phyloP scores from a whole-genome alignment of 805 yeast genomes.

The Candida ortonii region DNA sequence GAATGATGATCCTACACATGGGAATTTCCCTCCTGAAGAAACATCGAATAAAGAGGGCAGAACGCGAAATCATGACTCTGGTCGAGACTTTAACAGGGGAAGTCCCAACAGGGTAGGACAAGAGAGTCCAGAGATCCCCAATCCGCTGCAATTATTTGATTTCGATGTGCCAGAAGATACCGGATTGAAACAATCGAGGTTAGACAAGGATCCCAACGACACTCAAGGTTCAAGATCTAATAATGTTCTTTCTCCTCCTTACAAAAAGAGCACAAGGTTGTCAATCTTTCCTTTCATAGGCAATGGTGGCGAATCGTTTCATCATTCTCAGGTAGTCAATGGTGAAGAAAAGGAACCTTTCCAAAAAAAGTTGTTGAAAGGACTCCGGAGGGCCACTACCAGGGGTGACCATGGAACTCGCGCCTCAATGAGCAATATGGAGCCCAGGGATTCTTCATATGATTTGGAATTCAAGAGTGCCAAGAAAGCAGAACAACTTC shows the following conservation, averaged over 20 bases:
- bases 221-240: slow-evolving; percentile 2
- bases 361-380: slow-evolving; percentile 20
- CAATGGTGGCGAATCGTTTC: neutral
- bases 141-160: slow-evolving; percentile 2
- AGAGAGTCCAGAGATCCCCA: slow-evolving; percentile 7
- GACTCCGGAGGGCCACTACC: slow-evolving; percentile 18
- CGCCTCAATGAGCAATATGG: slow-evolving; percentile 10
- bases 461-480: slow-evolving; percentile 26
- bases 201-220: slow-evolving; percentile 1
- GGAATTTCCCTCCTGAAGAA: too few species aligned
- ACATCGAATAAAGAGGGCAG: too few species aligned
- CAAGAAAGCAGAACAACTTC: slow-evolving; percentile 31
- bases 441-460: slow-evolving; percentile 14
- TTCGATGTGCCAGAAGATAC: slow-evolving; percentile 8
- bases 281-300: slow-evolving; percentile 20
- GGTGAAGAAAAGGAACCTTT: slow-evolving; percentile 18
- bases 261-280: slow-evolving; percentile 10
- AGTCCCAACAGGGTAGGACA: too few species aligned
- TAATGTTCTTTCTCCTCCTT: slow-evolving; percentile 4
- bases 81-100: too few species aligned
- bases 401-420: slow-evolving; percentile 12
- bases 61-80: too few species aligned
- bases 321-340: neutral
- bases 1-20: too few species aligned
- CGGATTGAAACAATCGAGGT: slow-evolving; percentile 8